Evolutionary conservation across 192 early-diverging fungal genomes (phyloP).

Genomic region (Kappamyces sp.): DNA sequence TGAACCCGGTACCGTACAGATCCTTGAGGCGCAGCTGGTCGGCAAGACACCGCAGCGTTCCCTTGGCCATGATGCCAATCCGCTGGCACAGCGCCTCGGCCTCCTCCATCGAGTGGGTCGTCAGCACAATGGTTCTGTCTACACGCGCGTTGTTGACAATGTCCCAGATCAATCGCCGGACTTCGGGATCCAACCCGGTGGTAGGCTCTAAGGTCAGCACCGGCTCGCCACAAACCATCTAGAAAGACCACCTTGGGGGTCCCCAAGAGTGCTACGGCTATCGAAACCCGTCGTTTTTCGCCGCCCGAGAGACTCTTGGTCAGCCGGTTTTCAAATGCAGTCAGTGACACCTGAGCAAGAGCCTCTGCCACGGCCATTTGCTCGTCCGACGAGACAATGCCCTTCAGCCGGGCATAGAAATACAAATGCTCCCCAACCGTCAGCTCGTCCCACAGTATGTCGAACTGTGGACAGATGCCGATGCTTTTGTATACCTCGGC

Average conservation of each 20-base stretch:
- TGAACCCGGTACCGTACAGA: slow-evolving; percentile 66
- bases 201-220: slow-evolving; percentile 37
- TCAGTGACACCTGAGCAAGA: slow-evolving; percentile 51
- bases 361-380: slow-evolving; percentile 34
- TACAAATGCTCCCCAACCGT: slow-evolving; percentile 65
- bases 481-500: slow-evolving; percentile 55
- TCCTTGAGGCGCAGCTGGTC: slow-evolving; percentile 61
- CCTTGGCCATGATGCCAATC: slow-evolving; percentile 77
- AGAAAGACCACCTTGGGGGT: slow-evolving; percentile 57
- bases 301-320: slow-evolving; percentile 53
- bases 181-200: slow-evolving; percentile 63
- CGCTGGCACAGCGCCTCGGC: slow-evolving; percentile 69
- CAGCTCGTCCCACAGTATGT: slow-evolving; percentile 71
- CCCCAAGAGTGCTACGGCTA: slow-evolving; percentile 46
- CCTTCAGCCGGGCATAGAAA: slow-evolving; percentile 72
- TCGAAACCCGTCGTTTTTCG: slow-evolving; percentile 55
- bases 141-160: slow-evolving; percentile 55
- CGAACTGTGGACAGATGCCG: slow-evolving; percentile 72
- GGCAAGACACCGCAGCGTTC: slow-evolving; percentile 62
- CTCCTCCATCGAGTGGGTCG: slow-evolving; percentile 77
- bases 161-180: slow-evolving; percentile 70
- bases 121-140: slow-evolving; percentile 61
- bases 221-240: slow-evolving; percentile 45
- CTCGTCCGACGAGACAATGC: slow-evolving; percentile 49
- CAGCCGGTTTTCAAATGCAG: slow-evolving; percentile 41